Evolutionary conservation across 495 filamentous ascomycete species (phyloP).

Genomic region (Barbatosphaeria neglecta): DNA sequence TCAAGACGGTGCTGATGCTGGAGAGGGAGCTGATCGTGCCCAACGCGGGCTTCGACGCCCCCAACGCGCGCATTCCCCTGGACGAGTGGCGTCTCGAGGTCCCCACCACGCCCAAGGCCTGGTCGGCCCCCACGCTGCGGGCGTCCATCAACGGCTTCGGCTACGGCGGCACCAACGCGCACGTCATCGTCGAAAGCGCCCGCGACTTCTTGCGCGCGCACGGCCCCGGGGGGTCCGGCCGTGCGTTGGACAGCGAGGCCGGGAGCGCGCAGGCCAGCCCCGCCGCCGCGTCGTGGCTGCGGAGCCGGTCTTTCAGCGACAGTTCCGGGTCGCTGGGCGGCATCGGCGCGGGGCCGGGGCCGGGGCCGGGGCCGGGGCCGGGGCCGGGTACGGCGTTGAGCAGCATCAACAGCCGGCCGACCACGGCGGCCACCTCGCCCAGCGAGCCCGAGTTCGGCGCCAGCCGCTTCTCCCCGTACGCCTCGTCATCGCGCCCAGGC

Average conservation of each 20-base stretch:
- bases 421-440: neutral
- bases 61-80: constrained; percentile 10
- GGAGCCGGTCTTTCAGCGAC: neutral
- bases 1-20: constrained; percentile 35
- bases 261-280: no score
- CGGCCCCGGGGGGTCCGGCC: neutral
- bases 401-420: neutral
- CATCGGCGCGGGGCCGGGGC: no score
- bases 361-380: no score
- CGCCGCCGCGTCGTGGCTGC: neutral
- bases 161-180: constrained; percentile 36
- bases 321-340: neutral
- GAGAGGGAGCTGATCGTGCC: constrained; percentile 24
- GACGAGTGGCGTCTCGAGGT: constrained; percentile 6
- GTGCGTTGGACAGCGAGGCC: no score
- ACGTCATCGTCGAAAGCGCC: constrained; percentile 26
- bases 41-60: constrained; percentile 18
- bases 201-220: neutral
- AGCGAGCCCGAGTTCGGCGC: neutral
- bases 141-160: constrained; percentile 37
- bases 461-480: no score
- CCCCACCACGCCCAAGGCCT: constrained; percentile 1
- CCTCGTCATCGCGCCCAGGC: no score
- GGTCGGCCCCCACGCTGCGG: constrained; percentile 7
- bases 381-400: no score